phyloP scores from a whole-genome alignment of 75 land plant species.

The Sequoiadendron giganteum region DNA sequence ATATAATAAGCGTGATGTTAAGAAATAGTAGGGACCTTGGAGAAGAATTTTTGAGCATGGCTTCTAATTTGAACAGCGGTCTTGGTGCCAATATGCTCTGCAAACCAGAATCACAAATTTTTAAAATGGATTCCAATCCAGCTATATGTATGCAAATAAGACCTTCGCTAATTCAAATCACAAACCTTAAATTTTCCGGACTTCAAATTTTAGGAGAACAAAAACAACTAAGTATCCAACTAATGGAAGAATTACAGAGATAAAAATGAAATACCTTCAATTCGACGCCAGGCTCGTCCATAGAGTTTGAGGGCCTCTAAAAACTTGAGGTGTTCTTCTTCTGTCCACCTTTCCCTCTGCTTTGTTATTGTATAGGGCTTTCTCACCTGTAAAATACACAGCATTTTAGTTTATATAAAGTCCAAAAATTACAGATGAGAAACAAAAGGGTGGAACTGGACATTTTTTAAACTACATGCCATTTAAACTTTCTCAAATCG shows the following conservation, averaged over 20 bases:
- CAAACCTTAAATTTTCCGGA: background rate
- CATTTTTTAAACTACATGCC: background rate
- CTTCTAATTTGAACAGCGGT: slow-evolving; percentile 90
- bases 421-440: background rate
- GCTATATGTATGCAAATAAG: background rate
- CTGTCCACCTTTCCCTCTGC: slow-evolving; percentile 83
- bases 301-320: slow-evolving; percentile 75
- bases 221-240: background rate
- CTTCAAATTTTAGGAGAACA: background rate
- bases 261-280: slow-evolving; percentile 41
- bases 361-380: slow-evolving; percentile 85
- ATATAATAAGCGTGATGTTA: background rate
- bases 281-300: slow-evolving; percentile 73
- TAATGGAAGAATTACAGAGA: background rate
- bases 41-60: slow-evolving; percentile 90
- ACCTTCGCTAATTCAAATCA: background rate
- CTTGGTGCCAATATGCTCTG: slow-evolving; percentile 88
- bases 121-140: background rate
- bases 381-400: slow-evolving; percentile 43
- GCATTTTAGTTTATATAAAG: background rate
- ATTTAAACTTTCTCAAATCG: background rate
- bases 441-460: background rate
- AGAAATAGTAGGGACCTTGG: slow-evolving; percentile 44
- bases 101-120: background rate
- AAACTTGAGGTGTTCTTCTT: slow-evolving; percentile 79